These are phyloP conservation scores for Phytophthora sojae DNA, from an alignment of 352 stramenopile genomes.

Conservation along the genomic window DNA sequence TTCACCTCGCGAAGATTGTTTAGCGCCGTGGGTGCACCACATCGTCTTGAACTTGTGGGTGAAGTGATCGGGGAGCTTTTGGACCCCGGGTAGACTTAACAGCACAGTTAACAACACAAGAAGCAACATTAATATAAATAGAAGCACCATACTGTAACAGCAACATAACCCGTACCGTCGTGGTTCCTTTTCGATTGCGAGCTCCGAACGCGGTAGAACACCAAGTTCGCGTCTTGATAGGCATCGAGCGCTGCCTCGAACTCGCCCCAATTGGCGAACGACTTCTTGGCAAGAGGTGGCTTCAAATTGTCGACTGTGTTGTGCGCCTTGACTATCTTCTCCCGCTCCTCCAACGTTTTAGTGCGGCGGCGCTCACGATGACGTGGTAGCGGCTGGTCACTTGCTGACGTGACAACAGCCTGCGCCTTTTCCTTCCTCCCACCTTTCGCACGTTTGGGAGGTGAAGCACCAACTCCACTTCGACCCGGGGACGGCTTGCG, in stretches of 20 bases:
- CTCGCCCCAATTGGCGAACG: neutral
- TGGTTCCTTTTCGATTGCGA: neutral
- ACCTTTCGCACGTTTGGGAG: neutral
- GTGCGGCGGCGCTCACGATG: neutral
- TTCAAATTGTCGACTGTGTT: neutral
- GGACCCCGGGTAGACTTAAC: neutral
- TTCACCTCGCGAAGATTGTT: neutral
- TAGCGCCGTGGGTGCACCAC: neutral
- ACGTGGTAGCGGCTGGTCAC: neutral
- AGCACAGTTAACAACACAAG: neutral
- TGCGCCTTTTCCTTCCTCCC: neutral
- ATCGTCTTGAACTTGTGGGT: neutral
- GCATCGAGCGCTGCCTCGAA: neutral
- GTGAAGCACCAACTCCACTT: neutral
- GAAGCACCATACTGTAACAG: neutral
- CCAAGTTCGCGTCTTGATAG: neutral
- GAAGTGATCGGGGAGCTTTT: neutral
- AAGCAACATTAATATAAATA: neutral
- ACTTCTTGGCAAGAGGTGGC: neutral
- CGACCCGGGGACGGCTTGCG: neutral
- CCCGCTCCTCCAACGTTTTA: neutral
- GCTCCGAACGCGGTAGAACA: neutral
- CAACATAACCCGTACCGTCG: neutral
- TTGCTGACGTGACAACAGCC: neutral
- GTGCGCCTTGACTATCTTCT: neutral